Conservation (phyloP, 345 rosid genomes). For the rapeseed (Brassica napus) region Da-Ae NC_063438.1:25655501-25656000, state of each 20-base stretch:
- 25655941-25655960: too few relatives aligned
- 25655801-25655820: too few relatives aligned
- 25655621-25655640: background rate
- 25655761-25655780: conserved; percentile 11
- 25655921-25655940: too few relatives aligned
- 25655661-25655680: conserved; percentile 34
- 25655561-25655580: conserved; percentile 40
- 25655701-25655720: conserved; percentile 32
- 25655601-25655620: conserved; percentile 24
- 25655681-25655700: conserved; percentile 25
- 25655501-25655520: conserved; percentile 33
- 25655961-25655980: too few relatives aligned
- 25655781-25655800: background rate
- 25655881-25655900: background rate
- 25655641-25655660: conserved; percentile 37
- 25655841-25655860: background rate
- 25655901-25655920: background rate
- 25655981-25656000: background rate
- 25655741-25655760: conserved; percentile 33
- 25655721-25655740: conserved; percentile 33
- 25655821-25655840: too few relatives aligned
- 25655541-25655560: conserved; percentile 43
- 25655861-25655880: background rate
- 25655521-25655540: conserved; percentile 24
- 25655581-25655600: conserved; percentile 27